Percentiles rank a stretch among this genome's conserved stretches.
Conservation (phyloP, 208 protist genomes). For the Wallacemonas sp. region DNA sequence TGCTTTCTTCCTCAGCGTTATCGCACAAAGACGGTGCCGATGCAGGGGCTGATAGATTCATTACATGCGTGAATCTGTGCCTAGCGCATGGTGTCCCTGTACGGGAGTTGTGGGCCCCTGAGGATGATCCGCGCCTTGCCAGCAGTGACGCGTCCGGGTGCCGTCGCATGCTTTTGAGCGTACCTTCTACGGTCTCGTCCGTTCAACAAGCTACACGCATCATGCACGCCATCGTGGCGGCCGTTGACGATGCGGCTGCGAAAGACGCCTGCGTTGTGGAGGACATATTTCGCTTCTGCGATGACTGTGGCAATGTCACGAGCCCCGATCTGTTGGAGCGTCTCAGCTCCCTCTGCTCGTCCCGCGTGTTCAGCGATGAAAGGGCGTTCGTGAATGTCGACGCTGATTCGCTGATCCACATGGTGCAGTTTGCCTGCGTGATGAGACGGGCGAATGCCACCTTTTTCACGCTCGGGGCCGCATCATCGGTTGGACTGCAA, state of each 20-base stretch:
- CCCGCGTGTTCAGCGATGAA: conserved; percentile 32
- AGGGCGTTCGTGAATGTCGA: conserved; percentile 65
- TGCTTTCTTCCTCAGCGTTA: not conserved
- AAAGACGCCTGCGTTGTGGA: not conserved
- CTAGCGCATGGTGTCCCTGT: conserved; percentile 54
- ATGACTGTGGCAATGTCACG: conserved; percentile 14
- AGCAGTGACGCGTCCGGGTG: not conserved
- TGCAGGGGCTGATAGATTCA: conserved; percentile 38
- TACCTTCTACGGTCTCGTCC: conserved; percentile 3
- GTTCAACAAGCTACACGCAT: conserved; percentile 40
- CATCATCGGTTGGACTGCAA: no score
- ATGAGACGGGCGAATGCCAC: conserved; percentile 51
- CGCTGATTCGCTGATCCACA: conserved; percentile 49
- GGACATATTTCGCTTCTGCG: conserved; percentile 21
- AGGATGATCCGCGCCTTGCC: not conserved
- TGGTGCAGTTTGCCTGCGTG: conserved; percentile 55
- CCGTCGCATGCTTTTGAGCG: not conserved
- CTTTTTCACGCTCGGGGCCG: no score
- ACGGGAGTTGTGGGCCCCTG: not conserved
- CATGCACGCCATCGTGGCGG: conserved; percentile 34
- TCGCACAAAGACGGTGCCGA: not conserved
- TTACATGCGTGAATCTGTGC: conserved; percentile 67
- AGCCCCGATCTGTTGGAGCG: conserved; percentile 24
- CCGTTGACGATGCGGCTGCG: not conserved
- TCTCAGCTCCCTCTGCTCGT: conserved; percentile 36